These are phyloP conservation scores for Paraphysoderma sedebokerense DNA, from an alignment of 371 early-diverging fungal genomes.

Conservation along the genomic window DNA sequence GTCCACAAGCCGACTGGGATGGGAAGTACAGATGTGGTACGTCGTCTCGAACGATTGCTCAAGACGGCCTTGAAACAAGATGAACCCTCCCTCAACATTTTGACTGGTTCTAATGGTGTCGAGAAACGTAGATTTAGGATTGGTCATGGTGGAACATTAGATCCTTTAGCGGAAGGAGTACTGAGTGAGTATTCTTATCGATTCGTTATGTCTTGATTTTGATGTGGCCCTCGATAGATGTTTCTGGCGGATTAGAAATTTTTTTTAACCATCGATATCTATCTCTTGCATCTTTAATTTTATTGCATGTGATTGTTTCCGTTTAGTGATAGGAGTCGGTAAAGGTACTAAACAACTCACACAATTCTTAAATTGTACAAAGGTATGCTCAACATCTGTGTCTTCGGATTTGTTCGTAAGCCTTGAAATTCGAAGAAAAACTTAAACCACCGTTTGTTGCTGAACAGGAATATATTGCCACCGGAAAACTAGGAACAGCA, in stretches of 20 bases:
- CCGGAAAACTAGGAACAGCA: background rate
- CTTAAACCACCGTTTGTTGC: no score
- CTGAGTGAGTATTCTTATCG: no score
- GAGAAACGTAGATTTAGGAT: background rate
- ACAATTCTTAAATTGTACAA: background rate
- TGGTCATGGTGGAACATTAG: background rate
- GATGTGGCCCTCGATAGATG: no score
- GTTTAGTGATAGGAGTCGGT: background rate
- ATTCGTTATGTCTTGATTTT: no score
- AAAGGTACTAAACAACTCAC: slow-evolving; percentile 1
- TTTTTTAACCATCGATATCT: no score
- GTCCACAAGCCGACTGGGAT: background rate
- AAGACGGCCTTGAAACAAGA: background rate
- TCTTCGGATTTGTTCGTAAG: background rate
- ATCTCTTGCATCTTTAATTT: no score
- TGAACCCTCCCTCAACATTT: background rate
- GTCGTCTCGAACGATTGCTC: background rate
- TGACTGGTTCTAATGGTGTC: background rate
- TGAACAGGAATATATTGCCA: no score
- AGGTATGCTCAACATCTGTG: slow-evolving; percentile 1
- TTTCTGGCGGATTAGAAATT: no score
- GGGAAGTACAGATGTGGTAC: background rate
- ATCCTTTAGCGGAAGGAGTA: slow-evolving; percentile 1
- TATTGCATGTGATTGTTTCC: no score
- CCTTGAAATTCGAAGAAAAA: background rate